Conservation (phyloP, 208 protist species). For the Cochliopodium minus region DNA sequence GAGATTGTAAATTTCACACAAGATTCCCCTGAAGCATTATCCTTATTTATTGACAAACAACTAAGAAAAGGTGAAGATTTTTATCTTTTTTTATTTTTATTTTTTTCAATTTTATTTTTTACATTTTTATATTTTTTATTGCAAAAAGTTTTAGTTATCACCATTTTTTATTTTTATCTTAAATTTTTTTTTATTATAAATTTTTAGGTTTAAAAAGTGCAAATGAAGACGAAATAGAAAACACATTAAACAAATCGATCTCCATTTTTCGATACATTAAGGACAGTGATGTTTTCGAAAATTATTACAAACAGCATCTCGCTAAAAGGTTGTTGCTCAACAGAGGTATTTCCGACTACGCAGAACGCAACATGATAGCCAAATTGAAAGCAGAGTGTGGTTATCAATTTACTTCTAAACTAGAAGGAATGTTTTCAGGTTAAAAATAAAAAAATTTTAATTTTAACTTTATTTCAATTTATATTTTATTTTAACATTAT, state of each 20-base stretch:
- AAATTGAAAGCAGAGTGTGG: conserved; percentile 57
- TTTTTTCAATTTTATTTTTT: too few relatives aligned
- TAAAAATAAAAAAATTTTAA: too few relatives aligned
- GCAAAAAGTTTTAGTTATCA: too few relatives aligned
- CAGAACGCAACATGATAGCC: conserved; percentile 47
- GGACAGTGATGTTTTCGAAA: conserved; percentile 65
- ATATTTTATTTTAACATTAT: too few relatives aligned
- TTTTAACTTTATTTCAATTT: too few relatives aligned
- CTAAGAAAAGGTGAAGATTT: conserved; percentile 42
- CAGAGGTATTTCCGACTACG: conserved; percentile 41
- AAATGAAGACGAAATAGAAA: conserved; percentile 43
- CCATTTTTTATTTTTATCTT: background rate
- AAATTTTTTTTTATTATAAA: background rate
- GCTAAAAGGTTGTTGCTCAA: conserved; percentile 48
- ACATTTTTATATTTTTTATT: too few relatives aligned
- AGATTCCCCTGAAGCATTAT: conserved; percentile 46
- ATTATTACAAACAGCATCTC: conserved; percentile 64
- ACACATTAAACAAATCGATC: conserved; percentile 37
- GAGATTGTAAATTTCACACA: conserved; percentile 40
- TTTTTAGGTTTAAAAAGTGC: background rate
- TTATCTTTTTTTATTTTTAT: too few relatives aligned
- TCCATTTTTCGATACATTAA: conserved; percentile 43
- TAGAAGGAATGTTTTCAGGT: conserved; percentile 66
- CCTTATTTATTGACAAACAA: conserved; percentile 48
- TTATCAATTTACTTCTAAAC: conserved; percentile 52